Base-by-base conservation (phyloP, 2,329 filamentous ascomycete genomes). In the Coniosporium tulheliwenetii region DNA sequence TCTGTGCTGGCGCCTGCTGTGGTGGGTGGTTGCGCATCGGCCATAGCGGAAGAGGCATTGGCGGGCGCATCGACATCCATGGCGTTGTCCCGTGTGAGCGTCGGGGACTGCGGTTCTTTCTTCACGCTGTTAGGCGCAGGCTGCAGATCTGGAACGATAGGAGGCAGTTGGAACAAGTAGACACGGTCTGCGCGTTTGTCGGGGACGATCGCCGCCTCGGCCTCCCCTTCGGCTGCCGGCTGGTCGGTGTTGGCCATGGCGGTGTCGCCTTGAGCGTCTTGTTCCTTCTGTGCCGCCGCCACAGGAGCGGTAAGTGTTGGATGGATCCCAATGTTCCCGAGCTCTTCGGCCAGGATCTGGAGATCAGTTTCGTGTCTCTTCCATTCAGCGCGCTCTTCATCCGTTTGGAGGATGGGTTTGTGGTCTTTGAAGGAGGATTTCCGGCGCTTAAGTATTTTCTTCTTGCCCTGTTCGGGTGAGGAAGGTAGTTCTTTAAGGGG, bases 91-190 rank as follows among this genome's bases (percentile, higher is more conserved):
- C 35, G 19, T n/a, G 34, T 29, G 10, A 35, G 41, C 1, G 43
- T 41, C n/a, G 40, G 42, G 1, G 44, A 45, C 14, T 14, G 5
- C 30, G 46, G 44, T 40, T 51, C 48, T 2, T 38, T 38, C 40
- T 49, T 50, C 5, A 53, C 42, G 19, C 19, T 26, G 19, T 51
- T 52, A 12, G 48, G 41, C 19, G 50, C 51, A 1, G 65, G 58
- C 31, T 62, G 48, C 16, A 79, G 65, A 43, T 71, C 69, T 5
- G 76, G 76, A 3, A 77, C 69, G 43, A 76, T 64, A 0, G 76
- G 74, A 10, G 76, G 76, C 49, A 79, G 70, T 54, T 79, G 76
- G 54, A 79, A 73, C 39, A 79, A 63, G 52, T 79, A 79, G 40
- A 76, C 64, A 43, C 70, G 67, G 41, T 75, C 69, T 31, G 69